Evolutionary conservation across 345 rosid genomes (phyloP).

Genomic region (Arabis hirsuta): DNA sequence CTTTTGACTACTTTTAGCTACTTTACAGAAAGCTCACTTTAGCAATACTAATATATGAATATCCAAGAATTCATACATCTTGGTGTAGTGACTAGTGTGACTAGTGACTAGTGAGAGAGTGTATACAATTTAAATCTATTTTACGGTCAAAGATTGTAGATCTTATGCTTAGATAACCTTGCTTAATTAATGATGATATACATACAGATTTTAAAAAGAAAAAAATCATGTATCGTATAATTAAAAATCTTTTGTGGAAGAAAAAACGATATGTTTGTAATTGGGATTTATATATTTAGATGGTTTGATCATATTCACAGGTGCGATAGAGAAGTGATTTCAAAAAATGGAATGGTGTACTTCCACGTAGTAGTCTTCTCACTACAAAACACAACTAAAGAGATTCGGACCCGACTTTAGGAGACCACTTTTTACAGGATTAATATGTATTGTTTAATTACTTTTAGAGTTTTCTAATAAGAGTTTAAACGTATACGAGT

Average conservation of each 20-base stretch:
- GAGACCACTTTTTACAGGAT: not conserved
- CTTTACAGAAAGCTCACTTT: slow-evolving; percentile 24
- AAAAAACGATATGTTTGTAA: too few species aligned
- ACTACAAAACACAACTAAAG: slow-evolving; percentile 4
- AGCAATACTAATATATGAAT: not conserved
- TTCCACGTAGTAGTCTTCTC: not conserved
- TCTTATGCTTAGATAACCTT: not conserved
- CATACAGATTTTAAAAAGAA: too few species aligned
- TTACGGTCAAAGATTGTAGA: not conserved
- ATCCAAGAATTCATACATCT: slow-evolving; percentile 18
- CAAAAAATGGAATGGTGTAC: not conserved
- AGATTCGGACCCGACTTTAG: slow-evolving; percentile 13
- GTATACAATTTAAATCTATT: not conserved
- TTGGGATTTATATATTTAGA: too few species aligned
- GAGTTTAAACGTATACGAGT: not conserved
- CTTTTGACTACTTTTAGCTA: slow-evolving; percentile 23
- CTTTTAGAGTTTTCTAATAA: not conserved
- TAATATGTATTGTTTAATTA: not conserved
- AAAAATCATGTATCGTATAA: too few species aligned
- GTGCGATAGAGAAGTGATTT: too few species aligned
- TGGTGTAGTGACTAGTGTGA: not conserved
- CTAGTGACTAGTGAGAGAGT: too few species aligned
- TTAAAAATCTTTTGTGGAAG: not conserved
- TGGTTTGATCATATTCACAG: too few species aligned
- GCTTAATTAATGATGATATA: too few species aligned